Evolutionary conservation across 306 rosid genomes (phyloP).

Genomic region (Potentilla sterilis): DNA sequence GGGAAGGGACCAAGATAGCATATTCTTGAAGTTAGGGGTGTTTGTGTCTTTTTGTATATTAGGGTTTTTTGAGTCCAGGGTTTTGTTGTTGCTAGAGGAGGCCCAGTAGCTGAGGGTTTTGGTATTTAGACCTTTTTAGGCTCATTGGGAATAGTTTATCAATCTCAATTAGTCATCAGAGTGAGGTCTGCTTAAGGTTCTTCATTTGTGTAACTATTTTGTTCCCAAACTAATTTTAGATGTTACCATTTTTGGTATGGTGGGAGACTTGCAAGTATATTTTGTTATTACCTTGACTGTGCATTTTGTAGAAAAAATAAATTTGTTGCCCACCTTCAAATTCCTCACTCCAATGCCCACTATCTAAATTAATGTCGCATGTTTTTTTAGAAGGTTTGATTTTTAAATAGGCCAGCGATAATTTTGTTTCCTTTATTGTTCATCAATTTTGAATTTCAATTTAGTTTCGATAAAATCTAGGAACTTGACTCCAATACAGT

Average conservation of each 20-base stretch:
- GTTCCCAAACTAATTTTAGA: background rate
- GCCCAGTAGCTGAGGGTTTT: constrained; percentile 4
- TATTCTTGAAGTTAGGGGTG: constrained; percentile 22
- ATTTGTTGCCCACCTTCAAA: no score
- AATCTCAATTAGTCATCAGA: background rate
- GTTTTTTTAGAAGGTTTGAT: no score
- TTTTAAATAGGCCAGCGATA: no score
- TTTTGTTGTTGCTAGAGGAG: background rate
- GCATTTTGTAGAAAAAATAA: no score
- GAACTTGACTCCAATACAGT: no score
- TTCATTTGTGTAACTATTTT: background rate
- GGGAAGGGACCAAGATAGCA: constrained; percentile 29
- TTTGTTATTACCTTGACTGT: no score
- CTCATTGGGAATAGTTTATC: no score
- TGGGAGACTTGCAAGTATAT: background rate
- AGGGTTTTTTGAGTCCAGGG: constrained; percentile 15
- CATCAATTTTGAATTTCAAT: no score
- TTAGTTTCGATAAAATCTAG: no score
- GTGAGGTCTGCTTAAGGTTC: background rate
- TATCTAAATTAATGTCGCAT: no score
- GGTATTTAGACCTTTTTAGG: background rate
- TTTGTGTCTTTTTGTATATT: constrained; percentile 1
- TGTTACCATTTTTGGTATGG: background rate
- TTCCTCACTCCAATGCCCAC: no score
- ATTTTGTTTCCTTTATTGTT: no score